phyloP scores from a whole-genome alignment of 495 filamentous ascomycete genomes.

The Daldinia bambusicola region DNA sequence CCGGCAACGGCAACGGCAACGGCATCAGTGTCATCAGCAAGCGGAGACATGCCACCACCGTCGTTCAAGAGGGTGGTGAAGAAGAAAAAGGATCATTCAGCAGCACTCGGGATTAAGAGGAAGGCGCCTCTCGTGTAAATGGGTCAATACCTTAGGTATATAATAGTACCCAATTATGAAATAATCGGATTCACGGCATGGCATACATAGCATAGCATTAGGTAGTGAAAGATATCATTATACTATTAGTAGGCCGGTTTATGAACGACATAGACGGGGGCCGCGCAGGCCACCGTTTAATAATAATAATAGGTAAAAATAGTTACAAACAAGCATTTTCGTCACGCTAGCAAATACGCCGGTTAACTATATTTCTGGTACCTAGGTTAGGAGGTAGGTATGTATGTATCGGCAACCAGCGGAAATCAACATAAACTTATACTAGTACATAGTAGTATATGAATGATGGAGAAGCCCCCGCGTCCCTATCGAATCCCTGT shows the following conservation, averaged over 20 bases:
- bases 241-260: not conserved
- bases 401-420: not conserved
- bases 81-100: slow-evolving; percentile 80
- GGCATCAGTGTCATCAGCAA: slow-evolving; percentile 29
- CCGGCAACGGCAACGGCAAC: not conserved
- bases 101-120: slow-evolving; percentile 89
- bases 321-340: too few species aligned
- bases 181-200: not conserved
- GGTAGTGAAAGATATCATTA: not conserved
- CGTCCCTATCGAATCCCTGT: not conserved
- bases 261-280: slow-evolving; percentile 1
- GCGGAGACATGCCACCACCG: slow-evolving; percentile 62
- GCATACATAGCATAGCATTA: slow-evolving; percentile 31
- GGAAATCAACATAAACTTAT: not conserved
- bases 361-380: too few species aligned
- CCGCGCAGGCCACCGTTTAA: not conserved
- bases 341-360: too few species aligned
- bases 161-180: not conserved
- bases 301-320: not conserved
- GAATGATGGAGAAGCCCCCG: not conserved
- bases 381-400: too few species aligned
- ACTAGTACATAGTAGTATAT: not conserved
- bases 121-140: slow-evolving; percentile 66
- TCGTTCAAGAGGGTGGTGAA: slow-evolving; percentile 82
- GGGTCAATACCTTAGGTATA: not conserved